Evolutionary conservation across 2,329 filamentous ascomycete genomes (phyloP).

Genomic region (Pestalotiopsis sp.): DNA sequence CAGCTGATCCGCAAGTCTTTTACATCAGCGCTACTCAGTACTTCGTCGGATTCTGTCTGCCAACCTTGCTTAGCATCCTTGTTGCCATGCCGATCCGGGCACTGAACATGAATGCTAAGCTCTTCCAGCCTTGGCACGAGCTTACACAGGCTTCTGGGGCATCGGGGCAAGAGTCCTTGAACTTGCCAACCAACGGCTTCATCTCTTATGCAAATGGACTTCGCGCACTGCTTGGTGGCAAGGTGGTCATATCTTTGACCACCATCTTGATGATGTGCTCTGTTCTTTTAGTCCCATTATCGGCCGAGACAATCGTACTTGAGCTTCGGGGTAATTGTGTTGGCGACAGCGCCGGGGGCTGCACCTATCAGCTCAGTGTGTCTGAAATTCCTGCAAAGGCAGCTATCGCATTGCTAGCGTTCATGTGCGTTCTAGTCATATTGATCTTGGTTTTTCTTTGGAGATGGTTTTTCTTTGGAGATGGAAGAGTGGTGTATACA

Average conservation of each 20-base stretch:
- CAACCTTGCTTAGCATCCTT: no score
- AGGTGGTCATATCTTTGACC: constrained; percentile 29
- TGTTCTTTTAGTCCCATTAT: constrained; percentile 30
- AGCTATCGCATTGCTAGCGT: constrained; percentile 26
- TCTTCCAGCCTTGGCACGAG: no score
- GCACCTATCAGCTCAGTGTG: constrained; percentile 31
- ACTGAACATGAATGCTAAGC: no score
- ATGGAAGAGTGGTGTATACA: constrained; percentile 33
- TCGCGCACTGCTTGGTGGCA: constrained; percentile 23
- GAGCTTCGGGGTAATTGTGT: constrained; percentile 30
- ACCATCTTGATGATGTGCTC: constrained; percentile 28
- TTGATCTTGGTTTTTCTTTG: constrained; percentile 25
- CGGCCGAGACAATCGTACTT: constrained; percentile 31
- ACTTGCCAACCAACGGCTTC: constrained; percentile 25
- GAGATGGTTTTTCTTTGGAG: constrained; percentile 30
- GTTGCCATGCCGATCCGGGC: no score
- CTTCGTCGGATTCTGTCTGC: no score
- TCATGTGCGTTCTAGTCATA: constrained; percentile 30
- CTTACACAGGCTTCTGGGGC: no score
- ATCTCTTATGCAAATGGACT: constrained; percentile 23
- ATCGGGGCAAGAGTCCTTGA: no score
- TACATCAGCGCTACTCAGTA: no score
- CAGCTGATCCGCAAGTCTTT: no score
- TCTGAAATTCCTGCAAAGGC: constrained; percentile 26
- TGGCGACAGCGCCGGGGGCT: constrained; percentile 25